phyloP scores from a whole-genome alignment of 2,329 filamentous ascomycete species.

The Penicillium sp. region DNA sequence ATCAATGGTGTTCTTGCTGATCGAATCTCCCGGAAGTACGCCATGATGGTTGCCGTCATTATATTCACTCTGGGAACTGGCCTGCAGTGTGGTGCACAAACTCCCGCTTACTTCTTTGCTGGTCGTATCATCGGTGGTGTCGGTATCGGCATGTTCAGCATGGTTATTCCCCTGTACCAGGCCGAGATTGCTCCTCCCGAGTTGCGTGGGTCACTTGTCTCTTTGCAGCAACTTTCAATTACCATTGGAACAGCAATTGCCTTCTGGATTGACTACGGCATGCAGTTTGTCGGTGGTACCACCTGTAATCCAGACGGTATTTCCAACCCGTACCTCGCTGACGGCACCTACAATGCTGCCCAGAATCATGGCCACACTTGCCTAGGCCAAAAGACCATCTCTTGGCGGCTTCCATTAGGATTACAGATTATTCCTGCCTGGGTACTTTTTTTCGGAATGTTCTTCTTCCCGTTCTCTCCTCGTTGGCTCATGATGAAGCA shows the following conservation, averaged over 20 bases:
- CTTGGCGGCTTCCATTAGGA: slow-evolving; percentile 53
- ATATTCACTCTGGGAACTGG: slow-evolving; percentile 39
- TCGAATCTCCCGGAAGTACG: slow-evolving; percentile 36
- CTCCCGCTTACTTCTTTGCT: slow-evolving; percentile 32
- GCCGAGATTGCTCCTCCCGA: slow-evolving; percentile 58
- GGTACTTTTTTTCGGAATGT: slow-evolving; percentile 72
- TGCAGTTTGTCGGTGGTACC: slow-evolving; percentile 52
- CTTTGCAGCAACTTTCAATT: slow-evolving; percentile 67
- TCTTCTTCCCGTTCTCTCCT: slow-evolving; percentile 79
- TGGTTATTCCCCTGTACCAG: slow-evolving; percentile 37
- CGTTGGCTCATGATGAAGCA: slow-evolving; percentile 74
- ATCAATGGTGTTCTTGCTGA: slow-evolving; percentile 37
- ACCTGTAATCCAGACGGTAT: slow-evolving; percentile 16
- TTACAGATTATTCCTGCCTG: slow-evolving; percentile 66
- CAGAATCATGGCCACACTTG: slow-evolving; percentile 68
- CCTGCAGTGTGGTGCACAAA: slow-evolving; percentile 34
- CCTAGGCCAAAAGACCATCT: slow-evolving; percentile 61
- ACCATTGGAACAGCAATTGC: slow-evolving; percentile 60
- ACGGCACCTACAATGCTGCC: slow-evolving; percentile 63
- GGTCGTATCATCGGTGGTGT: slow-evolving; percentile 34
- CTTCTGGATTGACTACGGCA: slow-evolving; percentile 60
- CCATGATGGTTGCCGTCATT: slow-evolving; percentile 39
- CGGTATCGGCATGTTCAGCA: slow-evolving; percentile 36
- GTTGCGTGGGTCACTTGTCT: slow-evolving; percentile 68
- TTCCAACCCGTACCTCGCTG: slow-evolving; percentile 4